Evolutionary conservation across 441 rosid genomes (phyloP), one percentile per base, ranked within the genome.

Genomic region (Corymbia citriodora): DNA sequence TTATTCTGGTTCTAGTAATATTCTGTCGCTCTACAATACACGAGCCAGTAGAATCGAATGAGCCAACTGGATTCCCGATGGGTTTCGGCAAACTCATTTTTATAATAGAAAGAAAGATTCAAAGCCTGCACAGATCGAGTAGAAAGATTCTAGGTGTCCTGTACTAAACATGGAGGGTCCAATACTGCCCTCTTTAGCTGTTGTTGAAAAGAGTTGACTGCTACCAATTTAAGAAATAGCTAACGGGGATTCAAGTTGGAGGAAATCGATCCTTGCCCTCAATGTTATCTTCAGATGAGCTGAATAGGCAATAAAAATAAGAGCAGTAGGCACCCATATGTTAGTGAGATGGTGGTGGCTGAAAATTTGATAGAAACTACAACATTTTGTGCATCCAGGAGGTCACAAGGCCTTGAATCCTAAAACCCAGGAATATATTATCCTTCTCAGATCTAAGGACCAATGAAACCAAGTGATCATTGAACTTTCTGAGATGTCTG

Each of bases 41-140:
- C 40, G 70, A 83, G 88, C 92, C 82, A 93, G 55, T 88, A 68
- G 91, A 93, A 90, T 90, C 89, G 90, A 87, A 21, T 89, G 54
- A 45, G 31, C 93, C 63, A 72, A 54, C 36, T 55, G 89, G 91
- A 89, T 90, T 92, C 93, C 16, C 31, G 8, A 54, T 45, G 88
- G 87, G 88, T 83, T 88, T 72, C 29, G 7, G 29, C 21, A n/a
- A 52, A 50, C 74, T 65, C 54, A 53, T 90, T 88, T 89, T 88
- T 88, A 25, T 83, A 55, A 89, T 90, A 82, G 89, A 52, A 79
- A 79, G 85, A 45, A 79, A 87, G 87, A 91, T 90, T 91, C 92
- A 40, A 57, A 31, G 8, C 45, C 31, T 86, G 79, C 55, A 85
- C 23, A 65, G 50, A 19, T 36, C 15, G 18, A 52, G 59, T 50